Evolutionary conservation across 2,329 filamentous ascomycete species (phyloP), one percentile per base, ranked within the genome.

Genomic region (Bipolaris victoriae): DNA sequence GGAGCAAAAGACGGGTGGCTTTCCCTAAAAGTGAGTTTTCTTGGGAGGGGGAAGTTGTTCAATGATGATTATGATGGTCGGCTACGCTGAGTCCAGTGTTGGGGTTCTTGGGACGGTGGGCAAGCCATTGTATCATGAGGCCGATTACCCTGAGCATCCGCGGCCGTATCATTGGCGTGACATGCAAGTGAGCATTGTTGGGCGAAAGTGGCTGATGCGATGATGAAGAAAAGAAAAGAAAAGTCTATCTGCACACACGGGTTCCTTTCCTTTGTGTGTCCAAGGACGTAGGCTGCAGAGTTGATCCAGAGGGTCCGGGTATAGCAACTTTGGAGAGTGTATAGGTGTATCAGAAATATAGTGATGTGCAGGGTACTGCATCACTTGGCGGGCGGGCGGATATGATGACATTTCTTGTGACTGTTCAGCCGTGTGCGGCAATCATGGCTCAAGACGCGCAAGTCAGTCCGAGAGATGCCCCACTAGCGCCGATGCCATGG

Each of bases 291-390:
- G 16, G 37, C 13, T 18, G 29, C 53, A 11, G 35, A 20, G 47
- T 53, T 60, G 26, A 54, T 57, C 53, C 53, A 57, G 53, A 47
- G 57, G 36, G 29, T 11, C 31, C 46, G 16, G 44, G 57, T 20
- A 64, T 63, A 60, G 57, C 62, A 61, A 63, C 65, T 62, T 66
- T 65, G 67, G 29, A 31, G 29, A 11, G 29, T 31, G 29, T 10
- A 31, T 61, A 58, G 67, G 58, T 52, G 57, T 57, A 55, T 60
- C 57, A 57, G 50, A 55, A 49, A 49, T 54, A 52, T 37, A 60
- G 59, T 68, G 64, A 64, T 70, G 65, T 57, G 61, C 60, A 65
- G 60, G 63, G 62, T 60, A 51, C 60, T 63, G 61, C 63, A 64
- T 68, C 60, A 66, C 62, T 54, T 15, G 47, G 39, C 48, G 52